Conservation (phyloP, 805 yeast species). For the Wickerhamia fluorescens region DNA sequence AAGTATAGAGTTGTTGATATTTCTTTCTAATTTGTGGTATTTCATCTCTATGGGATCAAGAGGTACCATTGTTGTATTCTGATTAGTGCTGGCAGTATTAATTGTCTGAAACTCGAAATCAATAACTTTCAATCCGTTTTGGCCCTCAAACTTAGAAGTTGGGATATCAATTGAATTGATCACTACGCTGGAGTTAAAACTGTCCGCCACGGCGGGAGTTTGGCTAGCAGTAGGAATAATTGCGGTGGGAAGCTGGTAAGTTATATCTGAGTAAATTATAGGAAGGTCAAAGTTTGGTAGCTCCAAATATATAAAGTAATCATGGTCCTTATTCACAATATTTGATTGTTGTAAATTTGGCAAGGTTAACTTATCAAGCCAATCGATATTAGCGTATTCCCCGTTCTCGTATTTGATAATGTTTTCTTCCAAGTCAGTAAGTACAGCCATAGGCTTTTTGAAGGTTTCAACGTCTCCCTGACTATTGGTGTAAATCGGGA, state of each 20-base stretch:
- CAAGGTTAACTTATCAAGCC: slow-evolving; percentile 69
- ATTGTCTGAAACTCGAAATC: slow-evolving; percentile 35
- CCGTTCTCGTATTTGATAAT: slow-evolving; percentile 63
- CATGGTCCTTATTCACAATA: slow-evolving; percentile 5
- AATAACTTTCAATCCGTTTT: slow-evolving; percentile 23
- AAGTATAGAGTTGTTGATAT: slow-evolving; percentile 61
- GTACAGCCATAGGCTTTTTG: slow-evolving; percentile 8
- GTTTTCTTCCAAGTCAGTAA: slow-evolving; percentile 39
- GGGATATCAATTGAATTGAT: slow-evolving; percentile 29
- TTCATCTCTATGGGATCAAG: slow-evolving; percentile 83
- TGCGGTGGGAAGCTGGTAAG: slow-evolving; percentile 19
- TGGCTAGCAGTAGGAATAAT: slow-evolving; percentile 5
- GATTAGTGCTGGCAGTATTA: slow-evolving; percentile 10
- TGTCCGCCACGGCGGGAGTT: slow-evolving; percentile 10
- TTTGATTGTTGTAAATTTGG: slow-evolving; percentile 20
- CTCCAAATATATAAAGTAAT: slow-evolving; percentile 29
- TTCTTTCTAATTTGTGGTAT: slow-evolving; percentile 74
- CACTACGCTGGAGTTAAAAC: slow-evolving; percentile 21
- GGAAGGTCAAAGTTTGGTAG: slow-evolving; percentile 65
- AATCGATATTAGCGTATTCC: slow-evolving; percentile 50
- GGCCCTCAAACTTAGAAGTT: slow-evolving; percentile 5
- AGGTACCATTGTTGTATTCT: slow-evolving; percentile 9
- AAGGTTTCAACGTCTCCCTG: slow-evolving; percentile 12
- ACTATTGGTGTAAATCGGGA: slow-evolving; percentile 16
- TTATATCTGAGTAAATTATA: slow-evolving; percentile 57